Conservation (phyloP, 2,329 filamentous ascomycete species). For the Cladophialophora yegresii region DNA sequence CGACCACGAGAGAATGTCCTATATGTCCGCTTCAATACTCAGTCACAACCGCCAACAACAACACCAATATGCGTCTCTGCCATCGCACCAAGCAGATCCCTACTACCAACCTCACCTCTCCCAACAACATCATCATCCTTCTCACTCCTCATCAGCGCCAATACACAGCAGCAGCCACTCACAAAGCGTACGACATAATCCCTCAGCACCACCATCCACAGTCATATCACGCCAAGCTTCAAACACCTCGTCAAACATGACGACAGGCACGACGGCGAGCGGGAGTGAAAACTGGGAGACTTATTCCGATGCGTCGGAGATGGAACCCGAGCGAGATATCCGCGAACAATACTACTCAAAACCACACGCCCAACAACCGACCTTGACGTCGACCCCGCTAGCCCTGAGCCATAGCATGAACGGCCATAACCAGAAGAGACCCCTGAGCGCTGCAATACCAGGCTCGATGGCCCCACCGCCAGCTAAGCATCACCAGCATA, state of each 20-base stretch:
- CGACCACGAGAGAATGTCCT: constrained; percentile 58
- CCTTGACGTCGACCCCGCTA: constrained; percentile 23
- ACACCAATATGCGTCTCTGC: constrained; percentile 15
- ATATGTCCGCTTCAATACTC: constrained; percentile 49
- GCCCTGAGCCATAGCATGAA: constrained; percentile 26
- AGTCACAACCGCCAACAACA: constrained; percentile 40
- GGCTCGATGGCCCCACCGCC: constrained; percentile 38
- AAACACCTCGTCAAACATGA: constrained; percentile 59
- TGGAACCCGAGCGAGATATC: constrained; percentile 71
- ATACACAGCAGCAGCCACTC: constrained; percentile 32
- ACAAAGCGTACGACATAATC: constrained; percentile 15
- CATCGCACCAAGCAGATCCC: constrained; percentile 35
- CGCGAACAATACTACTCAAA: constrained; percentile 75
- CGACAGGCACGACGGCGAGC: constrained; percentile 62
- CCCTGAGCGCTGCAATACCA: constrained; percentile 5
- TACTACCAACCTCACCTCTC: constrained; percentile 46
- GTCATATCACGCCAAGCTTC: constrained; percentile 64
- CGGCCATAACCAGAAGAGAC: constrained; percentile 33
- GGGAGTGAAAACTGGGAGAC: constrained; percentile 98
- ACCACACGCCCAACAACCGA: constrained; percentile 14
- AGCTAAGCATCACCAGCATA: constrained; percentile 38
- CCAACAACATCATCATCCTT: constrained; percentile 47
- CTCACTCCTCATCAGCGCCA: constrained; percentile 43
- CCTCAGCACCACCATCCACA: constrained; percentile 41
- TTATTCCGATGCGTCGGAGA: constrained; percentile 80